phyloP scores from a whole-genome alignment of 352 stramenopile species.

The Pythium sukuiense region DNA sequence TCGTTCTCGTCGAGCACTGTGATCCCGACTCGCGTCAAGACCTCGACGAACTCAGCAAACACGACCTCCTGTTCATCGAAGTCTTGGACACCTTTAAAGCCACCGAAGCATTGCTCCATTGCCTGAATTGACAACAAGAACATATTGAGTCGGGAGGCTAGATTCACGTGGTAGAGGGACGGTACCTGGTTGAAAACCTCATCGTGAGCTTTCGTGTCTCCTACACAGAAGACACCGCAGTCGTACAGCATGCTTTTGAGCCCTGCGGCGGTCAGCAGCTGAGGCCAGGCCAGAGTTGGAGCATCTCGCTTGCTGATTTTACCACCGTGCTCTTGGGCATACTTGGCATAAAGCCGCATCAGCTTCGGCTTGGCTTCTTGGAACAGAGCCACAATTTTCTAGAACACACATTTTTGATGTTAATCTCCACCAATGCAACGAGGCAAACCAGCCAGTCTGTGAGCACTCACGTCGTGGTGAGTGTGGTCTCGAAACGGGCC shows the following conservation, averaged over 20 bases:
- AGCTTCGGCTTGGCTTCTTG: slow-evolving; percentile 79
- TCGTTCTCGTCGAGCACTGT: slow-evolving; percentile 59
- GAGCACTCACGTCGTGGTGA: slow-evolving; percentile 57
- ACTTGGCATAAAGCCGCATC: slow-evolving; percentile 67
- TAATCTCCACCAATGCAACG: not conserved
- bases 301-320: slow-evolving; percentile 8
- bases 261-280: slow-evolving; percentile 41
- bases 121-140: slow-evolving; percentile 22
- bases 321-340: slow-evolving; percentile 41
- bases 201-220: slow-evolving; percentile 54
- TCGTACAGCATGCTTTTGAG: slow-evolving; percentile 76
- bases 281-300: slow-evolving; percentile 34
- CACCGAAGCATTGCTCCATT: slow-evolving; percentile 64
- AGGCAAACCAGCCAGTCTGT: not conserved
- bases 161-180: not conserved
- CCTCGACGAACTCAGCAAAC: slow-evolving; percentile 76
- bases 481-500: slow-evolving; percentile 75
- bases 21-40: slow-evolving; percentile 62
- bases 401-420: not conserved
- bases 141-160: not conserved
- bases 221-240: slow-evolving; percentile 73
- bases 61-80: slow-evolving; percentile 53
- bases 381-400: slow-evolving; percentile 70
- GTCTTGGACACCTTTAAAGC: slow-evolving; percentile 35
- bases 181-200: slow-evolving; percentile 49